phyloP scores from a whole-genome alignment of 768 basidiomycete species.

The Nidularia sp. region DNA sequence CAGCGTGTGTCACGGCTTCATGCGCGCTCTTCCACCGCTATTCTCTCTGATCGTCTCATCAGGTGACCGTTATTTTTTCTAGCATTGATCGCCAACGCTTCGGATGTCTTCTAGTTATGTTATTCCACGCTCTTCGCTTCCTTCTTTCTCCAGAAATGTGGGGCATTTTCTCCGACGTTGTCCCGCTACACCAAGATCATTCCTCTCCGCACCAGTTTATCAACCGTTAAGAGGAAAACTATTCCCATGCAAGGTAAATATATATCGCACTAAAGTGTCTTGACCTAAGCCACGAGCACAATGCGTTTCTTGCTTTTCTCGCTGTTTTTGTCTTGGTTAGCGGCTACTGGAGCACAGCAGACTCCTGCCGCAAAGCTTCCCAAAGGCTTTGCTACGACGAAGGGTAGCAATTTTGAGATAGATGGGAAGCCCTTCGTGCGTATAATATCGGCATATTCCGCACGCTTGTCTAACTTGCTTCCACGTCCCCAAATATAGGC shows the following conservation, averaged over 20 bases:
- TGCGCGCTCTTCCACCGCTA: background rate
- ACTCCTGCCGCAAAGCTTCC: constrained; percentile 17
- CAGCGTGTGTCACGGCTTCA: too few species aligned
- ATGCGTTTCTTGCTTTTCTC: constrained; percentile 4
- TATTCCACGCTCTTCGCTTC: background rate
- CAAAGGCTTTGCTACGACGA: constrained; percentile 39
- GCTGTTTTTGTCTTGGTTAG: background rate
- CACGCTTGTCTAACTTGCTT: too few species aligned
- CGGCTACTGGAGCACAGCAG: too few species aligned
- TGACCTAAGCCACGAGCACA: background rate
- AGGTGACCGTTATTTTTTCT: background rate
- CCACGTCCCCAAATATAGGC: constrained; percentile 17
- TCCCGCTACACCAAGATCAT: background rate
- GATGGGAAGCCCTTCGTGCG: constrained; percentile 50
- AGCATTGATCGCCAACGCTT: background rate
- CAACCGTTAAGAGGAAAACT: background rate
- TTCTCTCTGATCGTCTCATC: background rate
- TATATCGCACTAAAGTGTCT: background rate
- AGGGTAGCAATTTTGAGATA: constrained; percentile 34
- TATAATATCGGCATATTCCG: too few species aligned
- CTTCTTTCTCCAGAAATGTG: background rate
- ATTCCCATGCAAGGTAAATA: background rate
- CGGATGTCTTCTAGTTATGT: background rate
- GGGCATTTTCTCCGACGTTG: background rate
- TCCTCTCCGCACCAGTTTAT: background rate